Percentiles rank a stretch among this genome's conserved stretches.
Evolutionary conservation across 768 basidiomycete genomes (phyloP).

Genomic region (Nevesoporus exiguus): DNA sequence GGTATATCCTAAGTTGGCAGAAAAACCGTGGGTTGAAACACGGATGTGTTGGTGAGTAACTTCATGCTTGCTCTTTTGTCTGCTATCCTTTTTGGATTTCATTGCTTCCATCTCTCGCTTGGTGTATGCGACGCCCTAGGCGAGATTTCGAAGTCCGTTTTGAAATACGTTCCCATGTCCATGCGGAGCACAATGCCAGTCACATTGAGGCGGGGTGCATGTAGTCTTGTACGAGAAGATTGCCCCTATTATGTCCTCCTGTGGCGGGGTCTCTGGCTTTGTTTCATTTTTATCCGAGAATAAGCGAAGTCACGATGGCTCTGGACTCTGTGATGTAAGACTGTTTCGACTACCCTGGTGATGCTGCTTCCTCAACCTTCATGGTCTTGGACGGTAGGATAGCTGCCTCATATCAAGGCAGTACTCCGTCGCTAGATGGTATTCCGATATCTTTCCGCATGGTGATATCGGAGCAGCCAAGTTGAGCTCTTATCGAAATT

Average conservation of each 20-base stretch:
- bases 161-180: not conserved
- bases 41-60: conserved; percentile 80
- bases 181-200: not conserved
- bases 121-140: not conserved
- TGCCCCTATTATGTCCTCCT: not conserved
- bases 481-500: not conserved
- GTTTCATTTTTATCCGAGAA: not conserved
- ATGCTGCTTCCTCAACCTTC: not conserved
- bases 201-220: not conserved
- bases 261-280: not conserved
- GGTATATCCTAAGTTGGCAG: conserved; percentile 75
- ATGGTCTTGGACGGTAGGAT: not conserved
- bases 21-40: conserved; percentile 67
- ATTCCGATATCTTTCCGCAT: not conserved
- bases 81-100: not conserved
- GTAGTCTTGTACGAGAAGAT: not conserved
- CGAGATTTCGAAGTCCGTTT: not conserved
- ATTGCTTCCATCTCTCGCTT: not conserved
- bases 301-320: not conserved
- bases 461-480: not conserved
- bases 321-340: too few relatives aligned
- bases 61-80: not conserved
- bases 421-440: too few relatives aligned
- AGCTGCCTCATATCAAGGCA: too few relatives aligned
- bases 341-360: not conserved